Evolutionary conservation across 2,329 filamentous ascomycete genomes (phyloP), one percentile per base, ranked within the genome.

Genomic region (Shiraia bambusicola): DNA sequence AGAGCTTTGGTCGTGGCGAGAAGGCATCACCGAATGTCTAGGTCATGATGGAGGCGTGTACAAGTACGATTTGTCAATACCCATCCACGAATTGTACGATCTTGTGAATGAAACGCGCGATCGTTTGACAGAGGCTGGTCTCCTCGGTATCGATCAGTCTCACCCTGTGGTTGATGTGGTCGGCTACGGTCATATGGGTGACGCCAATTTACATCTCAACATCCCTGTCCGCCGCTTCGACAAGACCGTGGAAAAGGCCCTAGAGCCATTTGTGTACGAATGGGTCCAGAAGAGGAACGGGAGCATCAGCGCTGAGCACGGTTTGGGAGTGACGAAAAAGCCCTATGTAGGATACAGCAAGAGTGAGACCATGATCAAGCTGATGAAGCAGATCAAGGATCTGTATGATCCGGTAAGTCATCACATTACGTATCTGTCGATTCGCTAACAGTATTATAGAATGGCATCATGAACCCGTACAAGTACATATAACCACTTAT

Each of bases 381-480:
- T 98, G 67, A 98, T 98, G 93, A 91, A 87, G 77, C 87, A 94
- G 72, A 83, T 97, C 67, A 98, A 98, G 79, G 79, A 84, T 45
- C 74, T 95, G 13, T 98, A 94, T 70, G 93, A 98, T 72, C 93
- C 91, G 62, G 90, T 95, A 73, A 82, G 88, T 71, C 14, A 12
- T 15, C 12, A 14, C 12, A 25, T 7, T 17, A 2, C 28, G 12
- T 15, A 34, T 15, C 35, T 37, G 12, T 37, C 13, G 28, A 14
- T 7, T 13, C 5, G 36, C 59, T 56, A 47, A 67, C 46, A 1
- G 14, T 12, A 0, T 6, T 22, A 6, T 24, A 95, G 89, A 95
- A 95, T 57, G 91, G 90, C 34, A 97, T 97, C 71, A 94, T 97
- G 89, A 97, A 96, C 72, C 92, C 92, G 1, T 97, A 97, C 77